Evolutionary conservation across 768 basidiomycete genomes (phyloP).

Genomic region (Amanita rimosa): DNA sequence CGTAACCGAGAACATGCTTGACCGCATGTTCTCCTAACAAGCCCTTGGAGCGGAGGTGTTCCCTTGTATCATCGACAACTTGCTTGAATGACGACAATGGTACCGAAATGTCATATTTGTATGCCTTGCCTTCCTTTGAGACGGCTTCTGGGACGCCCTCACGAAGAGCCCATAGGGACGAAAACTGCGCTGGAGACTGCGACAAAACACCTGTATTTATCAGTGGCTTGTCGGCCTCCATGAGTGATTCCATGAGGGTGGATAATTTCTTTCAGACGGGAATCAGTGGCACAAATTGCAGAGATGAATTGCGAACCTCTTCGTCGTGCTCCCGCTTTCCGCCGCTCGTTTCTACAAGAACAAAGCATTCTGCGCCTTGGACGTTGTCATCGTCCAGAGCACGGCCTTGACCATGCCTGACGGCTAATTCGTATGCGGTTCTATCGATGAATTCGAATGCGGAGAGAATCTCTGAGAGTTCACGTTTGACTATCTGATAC

Average conservation of each 20-base stretch:
- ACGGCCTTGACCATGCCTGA: constrained; percentile 73
- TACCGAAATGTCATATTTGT: constrained; percentile 95
- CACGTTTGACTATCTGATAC: constrained; percentile 68
- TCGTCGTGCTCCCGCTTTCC: constrained; percentile 88
- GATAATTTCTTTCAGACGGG: constrained; percentile 61
- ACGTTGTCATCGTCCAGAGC: constrained; percentile 66
- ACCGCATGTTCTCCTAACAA: constrained; percentile 65
- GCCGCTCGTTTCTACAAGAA: constrained; percentile 91
- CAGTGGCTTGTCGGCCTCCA: constrained; percentile 62
- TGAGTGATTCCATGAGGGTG: constrained; percentile 62
- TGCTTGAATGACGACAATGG: constrained; percentile 80
- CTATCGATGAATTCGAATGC: constrained; percentile 97
- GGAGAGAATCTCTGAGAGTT: constrained; percentile 89
- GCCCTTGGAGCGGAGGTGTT: constrained; percentile 57
- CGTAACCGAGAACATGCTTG: constrained; percentile 83
- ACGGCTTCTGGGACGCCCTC: constrained; percentile 90
- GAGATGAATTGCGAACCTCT: constrained; percentile 41
- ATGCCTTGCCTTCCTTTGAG: constrained; percentile 88
- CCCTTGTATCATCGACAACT: constrained; percentile 73
- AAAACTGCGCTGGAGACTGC: constrained; percentile 83
- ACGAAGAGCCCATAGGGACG: constrained; percentile 82
- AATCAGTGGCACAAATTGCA: neutral
- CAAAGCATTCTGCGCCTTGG: constrained; percentile 75
- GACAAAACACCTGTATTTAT: constrained; percentile 88
- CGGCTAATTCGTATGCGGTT: constrained; percentile 72